phyloP scores from a whole-genome alignment of 1,139 yeast species.

The Yamadazyma diddensiae region DNA sequence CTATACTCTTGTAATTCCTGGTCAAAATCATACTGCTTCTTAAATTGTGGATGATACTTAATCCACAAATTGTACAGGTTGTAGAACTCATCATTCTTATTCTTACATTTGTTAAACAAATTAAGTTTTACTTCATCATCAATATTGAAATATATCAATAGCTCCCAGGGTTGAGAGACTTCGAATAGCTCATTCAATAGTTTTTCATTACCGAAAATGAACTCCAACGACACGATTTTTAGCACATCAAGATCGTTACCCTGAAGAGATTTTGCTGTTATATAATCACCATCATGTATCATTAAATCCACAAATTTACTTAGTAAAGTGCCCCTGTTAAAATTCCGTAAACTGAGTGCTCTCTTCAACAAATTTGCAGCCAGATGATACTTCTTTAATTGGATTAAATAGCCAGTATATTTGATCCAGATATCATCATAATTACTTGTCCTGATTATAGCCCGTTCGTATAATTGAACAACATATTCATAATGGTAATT shows the following conservation, averaged over 20 bases:
- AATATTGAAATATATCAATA: constrained; percentile 6
- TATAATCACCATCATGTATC: constrained; percentile 26
- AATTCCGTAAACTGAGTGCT: constrained; percentile 23
- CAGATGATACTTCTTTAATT: constrained; percentile 22
- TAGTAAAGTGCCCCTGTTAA: constrained; percentile 24
- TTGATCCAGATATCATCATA: constrained; percentile 63
- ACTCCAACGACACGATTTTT: constrained; percentile 39
- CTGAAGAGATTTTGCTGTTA: constrained; percentile 36
- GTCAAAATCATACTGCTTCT: not conserved
- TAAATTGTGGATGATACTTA: constrained; percentile 6
- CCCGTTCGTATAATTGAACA: constrained; percentile 53
- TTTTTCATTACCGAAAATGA: constrained; percentile 21
- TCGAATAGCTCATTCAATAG: constrained; percentile 18
- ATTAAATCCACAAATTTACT: constrained; percentile 41
- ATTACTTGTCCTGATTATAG: constrained; percentile 49
- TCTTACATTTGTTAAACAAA: constrained; percentile 6
- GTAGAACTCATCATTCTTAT: constrained; percentile 5
- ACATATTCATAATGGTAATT: constrained; percentile 29
- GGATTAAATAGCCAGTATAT: constrained; percentile 48
- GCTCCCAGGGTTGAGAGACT: constrained; percentile 10
- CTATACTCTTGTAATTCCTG: not conserved
- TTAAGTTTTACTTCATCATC: constrained; percentile 4
- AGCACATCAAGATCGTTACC: constrained; percentile 18
- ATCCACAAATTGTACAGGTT: constrained; percentile 6
- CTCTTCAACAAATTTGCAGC: constrained; percentile 38